A percentile compares a stretch with the other conserved stretches of the same genome.
phyloP scores from a whole-genome alignment of 2,329 filamentous ascomycete genomes.

The Cercospora sp. region DNA sequence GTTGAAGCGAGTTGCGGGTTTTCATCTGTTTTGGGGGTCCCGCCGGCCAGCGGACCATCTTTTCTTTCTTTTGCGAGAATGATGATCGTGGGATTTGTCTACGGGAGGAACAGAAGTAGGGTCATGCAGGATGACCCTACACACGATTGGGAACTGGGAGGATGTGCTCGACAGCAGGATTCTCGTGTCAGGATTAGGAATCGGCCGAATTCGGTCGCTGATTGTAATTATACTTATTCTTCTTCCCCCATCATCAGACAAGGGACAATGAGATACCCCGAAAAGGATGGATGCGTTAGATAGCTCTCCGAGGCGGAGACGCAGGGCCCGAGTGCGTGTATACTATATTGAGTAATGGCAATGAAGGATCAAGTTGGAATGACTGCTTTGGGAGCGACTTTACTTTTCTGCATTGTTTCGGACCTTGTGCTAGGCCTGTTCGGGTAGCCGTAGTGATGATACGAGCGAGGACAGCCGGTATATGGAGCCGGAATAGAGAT shows the following conservation, averaged over 20 bases:
- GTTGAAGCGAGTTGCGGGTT: slow-evolving; percentile 2
- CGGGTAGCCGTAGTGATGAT: not conserved
- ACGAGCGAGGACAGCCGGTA: not conserved
- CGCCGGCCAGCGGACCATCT: not conserved
- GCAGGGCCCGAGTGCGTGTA: not conserved
- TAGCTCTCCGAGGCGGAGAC: not conserved
- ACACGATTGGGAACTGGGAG: not conserved
- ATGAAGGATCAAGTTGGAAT: not conserved
- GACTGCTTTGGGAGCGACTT: not conserved
- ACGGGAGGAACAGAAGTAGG: not conserved
- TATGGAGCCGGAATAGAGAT: not conserved
- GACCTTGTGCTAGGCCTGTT: not conserved
- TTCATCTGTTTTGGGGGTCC: not conserved
- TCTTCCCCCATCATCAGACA: not conserved
- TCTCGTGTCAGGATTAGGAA: not conserved
- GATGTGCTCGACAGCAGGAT: not conserved
- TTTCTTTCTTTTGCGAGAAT: not conserved
- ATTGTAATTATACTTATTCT: not conserved
- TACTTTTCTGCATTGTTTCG: not conserved
- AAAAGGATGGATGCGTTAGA: not conserved
- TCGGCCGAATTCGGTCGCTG: not conserved
- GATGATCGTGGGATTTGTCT: not conserved
- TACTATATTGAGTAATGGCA: not conserved
- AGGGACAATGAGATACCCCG: not conserved
- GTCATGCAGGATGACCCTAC: not conserved